Conservation (phyloP, 495 filamentous ascomycete species). For the Niebla homalea region DNA sequence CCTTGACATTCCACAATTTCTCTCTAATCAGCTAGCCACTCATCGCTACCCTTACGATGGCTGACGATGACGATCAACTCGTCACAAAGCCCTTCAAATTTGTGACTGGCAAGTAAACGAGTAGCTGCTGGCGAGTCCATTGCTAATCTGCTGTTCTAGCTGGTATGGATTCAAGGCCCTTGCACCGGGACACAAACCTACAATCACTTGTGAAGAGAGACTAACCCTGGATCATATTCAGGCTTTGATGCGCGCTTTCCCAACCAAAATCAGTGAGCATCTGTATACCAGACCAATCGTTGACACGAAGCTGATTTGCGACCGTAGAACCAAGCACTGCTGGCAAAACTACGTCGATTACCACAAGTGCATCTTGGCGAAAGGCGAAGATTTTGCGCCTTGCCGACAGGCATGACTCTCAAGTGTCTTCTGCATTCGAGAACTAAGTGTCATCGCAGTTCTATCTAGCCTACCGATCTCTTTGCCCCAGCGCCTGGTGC, state of each 20-base stretch:
- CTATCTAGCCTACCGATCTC: constrained; percentile 84
- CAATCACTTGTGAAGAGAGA: constrained; percentile 7
- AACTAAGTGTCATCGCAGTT: constrained; percentile 44
- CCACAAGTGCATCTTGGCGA: constrained; percentile 96
- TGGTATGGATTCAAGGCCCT: constrained; percentile 30
- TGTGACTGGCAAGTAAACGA: constrained; percentile 70
- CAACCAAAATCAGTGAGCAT: constrained; percentile 77
- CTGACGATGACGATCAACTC: constrained; percentile 65
- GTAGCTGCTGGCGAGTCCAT: neutral
- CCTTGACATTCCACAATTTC: neutral
- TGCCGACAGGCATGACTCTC: constrained; percentile 70
- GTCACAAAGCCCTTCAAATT: constrained; percentile 99
- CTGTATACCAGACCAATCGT: neutral
- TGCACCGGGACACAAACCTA: constrained; percentile 18
- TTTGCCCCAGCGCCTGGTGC: constrained; percentile 92
- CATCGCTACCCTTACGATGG: neutral
- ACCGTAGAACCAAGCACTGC: constrained; percentile 62
- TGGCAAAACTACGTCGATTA: constrained; percentile 99
- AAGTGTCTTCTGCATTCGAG: neutral
- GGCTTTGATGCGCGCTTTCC: constrained; percentile 99
- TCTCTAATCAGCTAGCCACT: too few relatives aligned
- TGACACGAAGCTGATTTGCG: neutral
- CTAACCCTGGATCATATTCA: constrained; percentile 22
- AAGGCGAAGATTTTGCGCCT: constrained; percentile 96
- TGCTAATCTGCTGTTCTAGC: constrained; percentile 20